Percentiles rank a stretch among this genome's conserved stretches.
Conservation (phyloP, 208 protist genomes). For the Acanthamoeba rhysodes region DNA sequence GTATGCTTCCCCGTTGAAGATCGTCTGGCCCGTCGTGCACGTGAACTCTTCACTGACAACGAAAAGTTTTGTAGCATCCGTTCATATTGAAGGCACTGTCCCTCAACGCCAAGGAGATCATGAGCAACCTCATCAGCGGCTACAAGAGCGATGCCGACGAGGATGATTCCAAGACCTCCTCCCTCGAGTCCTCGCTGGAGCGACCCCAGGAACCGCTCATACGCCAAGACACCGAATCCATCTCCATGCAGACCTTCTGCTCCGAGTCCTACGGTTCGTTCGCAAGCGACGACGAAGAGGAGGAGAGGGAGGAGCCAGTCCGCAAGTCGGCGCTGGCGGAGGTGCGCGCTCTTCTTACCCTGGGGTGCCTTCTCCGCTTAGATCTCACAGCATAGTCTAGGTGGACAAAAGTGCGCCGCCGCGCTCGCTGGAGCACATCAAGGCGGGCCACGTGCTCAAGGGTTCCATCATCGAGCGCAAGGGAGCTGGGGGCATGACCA, state of each 20-base stretch:
- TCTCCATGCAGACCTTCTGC: constrained; percentile 25
- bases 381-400: neutral
- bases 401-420: neutral
- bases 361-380: neutral
- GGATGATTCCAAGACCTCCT: constrained; percentile 22
- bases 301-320: neutral
- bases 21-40: too few relatives aligned
- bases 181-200: neutral
- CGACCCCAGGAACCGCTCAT: neutral
- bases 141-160: neutral
- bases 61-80: neutral
- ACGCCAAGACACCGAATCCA: neutral
- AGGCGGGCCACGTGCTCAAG: neutral
- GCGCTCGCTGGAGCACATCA: neutral
- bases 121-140: neutral
- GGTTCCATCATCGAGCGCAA: constrained; percentile 11
- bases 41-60: too few relatives aligned
- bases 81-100: neutral
- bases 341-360: neutral
- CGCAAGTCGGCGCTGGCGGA: neutral
- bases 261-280: neutral
- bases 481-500: neutral
- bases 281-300: neutral
- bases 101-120: constrained; percentile 17
- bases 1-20: too few relatives aligned